Evolutionary conservation across 75 land plant genomes (phyloP), one percentile per base, ranked within the genome.

Genomic region (Selaginella moellendorffii): DNA sequence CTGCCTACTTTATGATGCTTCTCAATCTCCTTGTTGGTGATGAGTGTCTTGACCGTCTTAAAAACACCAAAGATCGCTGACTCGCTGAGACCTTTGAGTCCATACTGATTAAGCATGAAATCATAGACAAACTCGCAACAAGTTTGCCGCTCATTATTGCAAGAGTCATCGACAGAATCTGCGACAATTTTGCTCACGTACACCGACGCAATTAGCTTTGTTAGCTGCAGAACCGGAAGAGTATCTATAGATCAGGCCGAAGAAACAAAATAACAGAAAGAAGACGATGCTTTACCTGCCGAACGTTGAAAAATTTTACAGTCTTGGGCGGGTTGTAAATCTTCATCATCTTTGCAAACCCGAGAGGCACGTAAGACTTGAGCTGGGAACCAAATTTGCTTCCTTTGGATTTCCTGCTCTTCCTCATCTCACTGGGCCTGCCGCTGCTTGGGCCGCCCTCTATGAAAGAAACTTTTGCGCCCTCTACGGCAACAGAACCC

Each of bases 121-220:
- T 74, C 76, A 64, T 74, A 74, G n/a, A 74, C 72, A 26, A 74
- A 74, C 59, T 74, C 76, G 42, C 76, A 69, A 30, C 74, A 25
- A 25, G 67, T 63, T 56, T 74, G 76, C 30, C 76, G 63, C 21
- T 74, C 76, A 52, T 69, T 69, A 56, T 74, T 54, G 52, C 28
- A 51, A 19, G 72, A 62, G 29, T 74, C 76, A 69, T 74, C 76
- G 12, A 74, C 73, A 22, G 53, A 53, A 65, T 74, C 76, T 53
- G 76, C 72, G 2, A 29, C 72, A 30, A 74, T 69, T 46, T 74
- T 74, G 21, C 67, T 18, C 27, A 25, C 10, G 25, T 74, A 74
- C 27, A 74, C 54, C 0, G 61, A 64, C 24, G 65, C 68, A 20
- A 74, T 29, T n/a, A 74, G 73, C 54, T 74, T 74, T 27, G 67